phyloP scores from a whole-genome alignment of 805 yeast species.

The Candida dajiaensis region DNA sequence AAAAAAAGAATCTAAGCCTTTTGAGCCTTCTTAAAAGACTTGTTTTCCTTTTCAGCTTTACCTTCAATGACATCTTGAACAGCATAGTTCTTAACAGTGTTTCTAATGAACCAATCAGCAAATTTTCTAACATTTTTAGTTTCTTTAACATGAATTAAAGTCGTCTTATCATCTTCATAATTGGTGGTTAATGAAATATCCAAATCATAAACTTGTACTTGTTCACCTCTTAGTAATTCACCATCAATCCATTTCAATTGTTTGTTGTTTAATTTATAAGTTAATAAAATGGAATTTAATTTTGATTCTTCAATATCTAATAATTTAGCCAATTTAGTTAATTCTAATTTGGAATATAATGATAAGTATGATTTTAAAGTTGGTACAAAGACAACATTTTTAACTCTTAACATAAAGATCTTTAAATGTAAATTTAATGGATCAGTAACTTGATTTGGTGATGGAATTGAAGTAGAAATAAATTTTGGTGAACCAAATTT shows the following conservation, averaged over 20 bases:
- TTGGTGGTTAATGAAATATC: conserved; percentile 37
- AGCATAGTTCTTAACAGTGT: conserved; percentile 38
- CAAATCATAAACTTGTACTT: conserved; percentile 35
- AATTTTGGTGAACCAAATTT: conserved; percentile 44
- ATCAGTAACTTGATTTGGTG: conserved; percentile 30
- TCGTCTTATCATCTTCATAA: conserved; percentile 27
- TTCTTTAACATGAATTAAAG: conserved; percentile 37
- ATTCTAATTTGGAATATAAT: conserved; percentile 40
- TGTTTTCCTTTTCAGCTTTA: conserved; percentile 3
- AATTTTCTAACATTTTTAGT: conserved; percentile 39
- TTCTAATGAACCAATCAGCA: conserved; percentile 46
- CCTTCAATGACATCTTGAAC: conserved; percentile 34
- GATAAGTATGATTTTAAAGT: conserved; percentile 39
- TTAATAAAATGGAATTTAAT: conserved; percentile 32
- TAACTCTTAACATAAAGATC: conserved; percentile 37
- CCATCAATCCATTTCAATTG: conserved; percentile 40
- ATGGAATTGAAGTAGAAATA: conserved; percentile 35
- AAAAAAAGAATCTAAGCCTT: conserved; percentile 1
- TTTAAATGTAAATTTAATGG: conserved; percentile 38
- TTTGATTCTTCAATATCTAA: conserved; percentile 28
- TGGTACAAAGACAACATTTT: conserved; percentile 32
- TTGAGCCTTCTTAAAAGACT: not conserved
- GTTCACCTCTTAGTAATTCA: conserved; percentile 35
- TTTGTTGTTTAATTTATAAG: conserved; percentile 39
- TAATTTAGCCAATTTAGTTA: conserved; percentile 36